A percentile compares a stretch with the other conserved stretches of the same genome.
Evolutionary conservation across 1,284 basidiomycete genomes (phyloP).

Genomic region (Cystobasidiaceae sp.): DNA sequence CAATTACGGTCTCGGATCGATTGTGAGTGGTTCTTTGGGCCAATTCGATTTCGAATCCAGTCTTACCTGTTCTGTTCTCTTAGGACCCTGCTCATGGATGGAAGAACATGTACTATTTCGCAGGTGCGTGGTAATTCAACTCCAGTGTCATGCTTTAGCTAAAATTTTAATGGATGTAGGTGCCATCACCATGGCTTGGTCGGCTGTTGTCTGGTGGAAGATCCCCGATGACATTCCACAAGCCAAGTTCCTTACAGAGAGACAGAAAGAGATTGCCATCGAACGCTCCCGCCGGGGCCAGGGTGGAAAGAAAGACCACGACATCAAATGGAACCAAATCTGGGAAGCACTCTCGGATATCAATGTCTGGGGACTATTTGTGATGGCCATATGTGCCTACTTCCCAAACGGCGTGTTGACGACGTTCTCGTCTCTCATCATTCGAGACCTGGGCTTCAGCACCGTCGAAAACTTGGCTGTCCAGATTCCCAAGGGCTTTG

Average conservation of each 20-base stretch:
- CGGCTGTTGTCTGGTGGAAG: constrained; percentile 16
- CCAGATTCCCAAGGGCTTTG: constrained; percentile 18
- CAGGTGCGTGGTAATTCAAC: no score
- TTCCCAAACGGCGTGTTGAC: constrained; percentile 8
- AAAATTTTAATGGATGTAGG: no score
- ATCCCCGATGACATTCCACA: constrained; percentile 14
- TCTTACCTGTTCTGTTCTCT: no score
- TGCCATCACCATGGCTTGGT: constrained; percentile 19
- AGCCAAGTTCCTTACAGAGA: constrained; percentile 9
- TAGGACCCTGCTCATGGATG: constrained; percentile 7
- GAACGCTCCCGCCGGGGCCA: constrained; percentile 4
- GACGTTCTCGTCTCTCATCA: constrained; percentile 1
- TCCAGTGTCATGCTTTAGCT: no score
- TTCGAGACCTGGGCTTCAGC: constrained; percentile 5
- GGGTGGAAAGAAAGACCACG: constrained; percentile 7
- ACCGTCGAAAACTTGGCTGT: constrained; percentile 12
- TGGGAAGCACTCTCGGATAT: constrained; percentile 5
- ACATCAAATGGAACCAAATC: constrained; percentile 18
- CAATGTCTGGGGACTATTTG: constrained; percentile 20
- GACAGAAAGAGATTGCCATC: constrained; percentile 16
- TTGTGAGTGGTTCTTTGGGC: no score
- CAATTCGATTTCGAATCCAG: no score
- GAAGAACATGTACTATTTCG: constrained; percentile 24
- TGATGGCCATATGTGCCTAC: constrained; percentile 7
- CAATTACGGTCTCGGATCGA: constrained; percentile 13